Base-by-base conservation (phyloP, 2,329 filamentous ascomycete genomes). In the Exophiala viscosa region DNA sequence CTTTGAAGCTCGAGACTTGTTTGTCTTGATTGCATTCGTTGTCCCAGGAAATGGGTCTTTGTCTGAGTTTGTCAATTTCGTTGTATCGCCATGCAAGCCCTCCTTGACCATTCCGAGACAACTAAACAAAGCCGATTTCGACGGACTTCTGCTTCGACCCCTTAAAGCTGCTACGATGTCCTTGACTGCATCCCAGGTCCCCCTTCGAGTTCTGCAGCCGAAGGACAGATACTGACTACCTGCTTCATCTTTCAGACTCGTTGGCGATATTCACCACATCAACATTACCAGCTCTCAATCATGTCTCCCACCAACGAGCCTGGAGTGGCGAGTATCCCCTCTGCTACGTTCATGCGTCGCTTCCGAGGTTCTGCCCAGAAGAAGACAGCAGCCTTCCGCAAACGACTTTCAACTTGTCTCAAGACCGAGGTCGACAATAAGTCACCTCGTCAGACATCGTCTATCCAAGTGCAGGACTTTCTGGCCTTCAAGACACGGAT, bases 401-500 rank as follows among this genome's bases (percentile, higher is more conserved):
- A 28, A 23, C 36, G 43, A 14, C 17, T 45, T 13, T 28, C 35
- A 47, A 28, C 15, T 14, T 36, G 43, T 32, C 15, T 40, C 13
- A 50, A 32, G 32, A 34, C 52, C 8, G 38, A 34, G 5, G 48
- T 15, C 7, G 41, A 43, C 13, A 39, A 34, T 38, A 36, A 47
- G 17, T 10, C 34, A 34, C 8, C 2, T 14, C 33, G 31, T 31
- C 45, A 40, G 23, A 7, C 28, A 4, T 18, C 52, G 6, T 33
- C 47, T 15, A 8, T 31, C 11, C 36, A 33, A 33, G 44, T 50
- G 23, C 42, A 48, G 6, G 48, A 51, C 5, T 51, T 55, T 43
- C 33, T 53, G 28, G 18, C 43, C 8, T 34, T 13, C 17, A 17
- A 23, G n/a, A 10, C 43, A 4, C 23, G n/a, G 14, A 15, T n/a